Evolutionary conservation across 2,329 filamentous ascomycete species (phyloP).

Genomic region (Colletotrichum cordylinicola): DNA sequence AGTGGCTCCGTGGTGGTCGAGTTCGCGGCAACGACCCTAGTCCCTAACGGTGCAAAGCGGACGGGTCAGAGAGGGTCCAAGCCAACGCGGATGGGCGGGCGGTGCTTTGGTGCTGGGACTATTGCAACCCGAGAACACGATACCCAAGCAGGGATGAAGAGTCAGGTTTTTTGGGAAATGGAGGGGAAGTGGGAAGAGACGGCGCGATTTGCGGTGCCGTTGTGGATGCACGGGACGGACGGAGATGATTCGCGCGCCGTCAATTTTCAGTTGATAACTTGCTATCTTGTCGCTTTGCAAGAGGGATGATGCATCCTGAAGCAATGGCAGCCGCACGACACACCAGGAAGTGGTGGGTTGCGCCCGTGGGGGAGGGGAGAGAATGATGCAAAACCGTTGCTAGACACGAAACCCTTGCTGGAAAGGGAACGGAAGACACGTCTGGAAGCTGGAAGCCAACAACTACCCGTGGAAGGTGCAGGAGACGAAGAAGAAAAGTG

Average conservation of each 20-base stretch:
- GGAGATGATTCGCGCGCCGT: constrained; percentile 14
- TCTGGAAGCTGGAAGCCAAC: background rate
- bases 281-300: background rate
- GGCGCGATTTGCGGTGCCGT: constrained; percentile 7
- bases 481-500: background rate
- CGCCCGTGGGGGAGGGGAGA: background rate
- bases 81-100: background rate
- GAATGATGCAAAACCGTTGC: constrained; percentile 4
- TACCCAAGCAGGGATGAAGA: constrained; percentile 11
- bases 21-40: background rate
- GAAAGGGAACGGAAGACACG: background rate
- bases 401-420: background rate
- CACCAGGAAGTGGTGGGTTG: background rate
- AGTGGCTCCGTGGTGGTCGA: background rate
- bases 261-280: background rate
- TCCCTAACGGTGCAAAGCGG: background rate
- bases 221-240: constrained; percentile 19
- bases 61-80: background rate
- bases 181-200: background rate
- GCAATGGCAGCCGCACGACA: background rate
- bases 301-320: constrained; percentile 13
- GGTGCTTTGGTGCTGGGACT: background rate
- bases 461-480: background rate
- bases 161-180: background rate
- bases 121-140: background rate